Base-by-base conservation (phyloP, 2,329 filamentous ascomycete species). In the Rosellinia necatrix region DNA sequence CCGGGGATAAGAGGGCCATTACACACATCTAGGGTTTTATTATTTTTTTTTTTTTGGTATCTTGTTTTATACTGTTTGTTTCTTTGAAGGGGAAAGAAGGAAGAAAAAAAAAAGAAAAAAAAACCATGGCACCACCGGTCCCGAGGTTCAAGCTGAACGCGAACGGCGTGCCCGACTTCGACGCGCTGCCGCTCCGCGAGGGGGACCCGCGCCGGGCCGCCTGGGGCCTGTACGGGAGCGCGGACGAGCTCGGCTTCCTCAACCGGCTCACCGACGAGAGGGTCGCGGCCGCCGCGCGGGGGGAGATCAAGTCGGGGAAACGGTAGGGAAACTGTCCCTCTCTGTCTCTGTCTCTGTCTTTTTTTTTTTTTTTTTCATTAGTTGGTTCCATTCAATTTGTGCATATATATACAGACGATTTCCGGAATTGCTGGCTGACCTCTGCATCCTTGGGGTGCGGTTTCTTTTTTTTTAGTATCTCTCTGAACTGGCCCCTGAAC, bases 401-500 rank as follows among this genome's bases (percentile, higher is more conserved):
- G 32, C 15, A n/a, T 15, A 5, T 35, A n/a, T 35, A n/a, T 35
- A n/a, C 13, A n/a, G n/a, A n/a, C n/a, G n/a, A n/a, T n/a, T n/a
- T n/a, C n/a, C n/a, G n/a, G n/a, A n/a, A n/a, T n/a, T n/a, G n/a
- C n/a, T n/a, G n/a, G n/a, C n/a, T n/a, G n/a, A n/a, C n/a, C n/a
- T n/a, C n/a, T n/a, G n/a, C n/a, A n/a, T n/a, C n/a, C n/a, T n/a
- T n/a, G n/a, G n/a, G n/a, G n/a, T n/a, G n/a, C n/a, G n/a, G n/a
- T n/a, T n/a, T n/a, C n/a, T n/a, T n/a, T n/a, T n/a, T 15, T 9
- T 6, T 24, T 52, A 81, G 80, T 25, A 74, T 87, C 48, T 84
- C 81, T 1, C 76, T 87, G 17, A 84, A 88, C 71, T 84, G 83
- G 76, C 76, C 82, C 0, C 74, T 88, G 4, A 75, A 83, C 69